Conservation (phyloP, 805 yeast genomes). For the Kuraishia piskuri region DNA sequence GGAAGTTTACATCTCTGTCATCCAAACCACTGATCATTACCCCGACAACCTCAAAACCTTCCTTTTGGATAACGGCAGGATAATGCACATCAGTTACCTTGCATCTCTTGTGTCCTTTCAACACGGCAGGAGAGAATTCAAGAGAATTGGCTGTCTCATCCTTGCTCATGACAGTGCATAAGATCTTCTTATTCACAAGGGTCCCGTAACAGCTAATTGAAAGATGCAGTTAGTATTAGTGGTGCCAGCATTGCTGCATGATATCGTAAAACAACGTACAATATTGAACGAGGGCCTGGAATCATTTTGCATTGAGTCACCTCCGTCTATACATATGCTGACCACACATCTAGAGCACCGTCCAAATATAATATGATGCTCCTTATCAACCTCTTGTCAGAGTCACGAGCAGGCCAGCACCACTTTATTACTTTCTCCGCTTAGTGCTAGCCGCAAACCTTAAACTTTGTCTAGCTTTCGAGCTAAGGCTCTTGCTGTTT, state of each 20-base stretch:
- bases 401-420: neutral
- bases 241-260: too few relatives aligned
- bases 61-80: constrained; percentile 9
- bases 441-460: neutral
- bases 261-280: too few relatives aligned
- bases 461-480: too few relatives aligned
- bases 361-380: neutral
- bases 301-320: neutral
- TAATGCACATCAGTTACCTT: constrained; percentile 9
- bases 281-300: neutral
- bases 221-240: neutral
- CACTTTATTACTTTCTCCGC: neutral
- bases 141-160: constrained; percentile 3
- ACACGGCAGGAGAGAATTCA: constrained; percentile 6
- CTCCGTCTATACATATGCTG: neutral
- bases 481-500: too few relatives aligned
- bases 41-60: constrained; percentile 5
- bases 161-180: constrained; percentile 9
- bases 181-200: constrained; percentile 7
- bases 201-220: constrained; percentile 12
- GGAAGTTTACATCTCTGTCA: constrained; percentile 7
- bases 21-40: constrained; percentile 8
- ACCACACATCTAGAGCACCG: neutral
- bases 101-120: constrained; percentile 7
- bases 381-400: neutral